Conservation (phyloP, 2,329 filamentous ascomycete species). For the Curvularia sp. region DNA sequence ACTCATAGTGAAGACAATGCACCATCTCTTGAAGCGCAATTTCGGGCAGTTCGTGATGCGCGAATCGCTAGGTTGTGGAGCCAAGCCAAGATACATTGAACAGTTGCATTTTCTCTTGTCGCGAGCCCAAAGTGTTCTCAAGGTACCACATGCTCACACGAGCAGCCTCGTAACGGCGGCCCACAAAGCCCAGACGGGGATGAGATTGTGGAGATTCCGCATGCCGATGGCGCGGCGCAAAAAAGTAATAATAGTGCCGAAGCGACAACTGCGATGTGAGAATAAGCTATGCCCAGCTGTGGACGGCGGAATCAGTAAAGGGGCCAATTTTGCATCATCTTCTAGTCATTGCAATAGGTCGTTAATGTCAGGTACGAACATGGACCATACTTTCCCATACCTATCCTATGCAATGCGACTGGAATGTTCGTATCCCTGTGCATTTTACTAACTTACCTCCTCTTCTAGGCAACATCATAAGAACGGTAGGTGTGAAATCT, state of each 20-base stretch:
- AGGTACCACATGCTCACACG: neutral
- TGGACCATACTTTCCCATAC: neutral
- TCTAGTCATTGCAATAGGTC: neutral
- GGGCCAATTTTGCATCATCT: neutral
- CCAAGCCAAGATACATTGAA: neutral
- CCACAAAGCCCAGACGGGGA: neutral
- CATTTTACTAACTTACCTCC: neutral
- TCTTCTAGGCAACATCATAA: neutral
- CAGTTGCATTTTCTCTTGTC: neutral
- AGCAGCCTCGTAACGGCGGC: neutral
- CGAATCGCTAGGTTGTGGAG: neutral
- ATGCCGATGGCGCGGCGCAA: neutral
- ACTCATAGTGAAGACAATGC: neutral
- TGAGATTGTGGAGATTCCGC: neutral
- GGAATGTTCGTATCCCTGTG: neutral
- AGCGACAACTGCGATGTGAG: constrained; percentile 3
- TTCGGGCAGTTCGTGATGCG: neutral
- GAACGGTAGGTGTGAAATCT: neutral
- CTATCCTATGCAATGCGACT: no score
- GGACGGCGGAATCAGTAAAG: constrained; percentile 3
- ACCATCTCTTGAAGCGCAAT: neutral
- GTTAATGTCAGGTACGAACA: neutral
- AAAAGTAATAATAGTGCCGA: constrained; percentile 3
- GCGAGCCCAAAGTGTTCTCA: neutral
- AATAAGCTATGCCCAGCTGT: constrained; percentile 8